Base-by-base conservation (phyloP, 441 rosid species). In the Gossypium schwendimanii region DNA sequence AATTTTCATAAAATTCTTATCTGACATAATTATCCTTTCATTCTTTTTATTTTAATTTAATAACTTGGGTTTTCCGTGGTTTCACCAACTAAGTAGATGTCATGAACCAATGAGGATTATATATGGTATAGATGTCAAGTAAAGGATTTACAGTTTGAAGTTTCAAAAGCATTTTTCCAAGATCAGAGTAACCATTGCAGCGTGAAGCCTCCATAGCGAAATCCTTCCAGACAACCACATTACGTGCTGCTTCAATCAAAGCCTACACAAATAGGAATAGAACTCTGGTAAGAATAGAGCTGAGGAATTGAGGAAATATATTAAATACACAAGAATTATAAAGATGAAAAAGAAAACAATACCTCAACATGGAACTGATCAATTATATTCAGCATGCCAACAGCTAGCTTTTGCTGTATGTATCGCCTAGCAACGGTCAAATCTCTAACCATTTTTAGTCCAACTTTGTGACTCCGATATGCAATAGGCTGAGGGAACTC, bases 401-500 rank as follows among this genome's bases (percentile, higher is more conserved):
- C 86, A 10, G 94, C 92, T 73, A 93, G 87, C 82, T 91, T 96
- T 78, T 87, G 84, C 92, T 89, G 94, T 61, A 94, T 89, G 75
- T 87, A 85, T 24, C 98, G 89, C 3, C 93, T 86, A 52, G 98
- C 98, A 73, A 88, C 83, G 3, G 88, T 82, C 72, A 96, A 80
- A 84, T 96, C 98, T 81, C 84, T 93, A 73, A 92, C 99, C 88
- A 92, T 78, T 77, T 89, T 93, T 28, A 74, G 78, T 70, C 98
- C 99, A 71, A 80, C 75, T 75, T 86, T 89, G 69, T 94, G 95
- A 0, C 87, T 87, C 80, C 84, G 88, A 75, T 92, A 90, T 4
- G 97, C 92, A 65, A 89, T 96, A 71, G 98, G 99, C 68, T 96
- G 84, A 18, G 99, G 99, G 52, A 80, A 87, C 80, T 94, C 98